Base-by-base conservation (phyloP, 2,329 filamentous ascomycete species). In the Epichloe aotearoae region DNA sequence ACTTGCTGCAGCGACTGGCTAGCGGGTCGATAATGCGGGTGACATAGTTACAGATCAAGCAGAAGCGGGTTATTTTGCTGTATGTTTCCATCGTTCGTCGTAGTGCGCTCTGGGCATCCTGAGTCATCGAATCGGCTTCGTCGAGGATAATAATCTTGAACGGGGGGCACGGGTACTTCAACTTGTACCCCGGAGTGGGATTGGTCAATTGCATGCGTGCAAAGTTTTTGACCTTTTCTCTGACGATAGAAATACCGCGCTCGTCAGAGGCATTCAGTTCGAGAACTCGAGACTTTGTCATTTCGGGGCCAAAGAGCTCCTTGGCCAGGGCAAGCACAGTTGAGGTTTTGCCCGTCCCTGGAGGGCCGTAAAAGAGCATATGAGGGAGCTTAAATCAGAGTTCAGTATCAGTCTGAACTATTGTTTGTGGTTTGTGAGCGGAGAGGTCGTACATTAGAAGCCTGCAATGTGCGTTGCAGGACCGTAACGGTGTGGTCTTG, bases 101-200 rank as follows among this genome's bases (percentile, higher is more conserved):
- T 52, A 98, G 74, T 5, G 94, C 93, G 53, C 83, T 87, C 72
- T 98, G 93, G 12, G 93, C 93, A 69, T 98, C 94, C 67, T 97
- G 91, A 39, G 93, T 98, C 91, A 99, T 97, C 58, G 86, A 93
- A 66, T 99, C 93, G 58, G 93, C 93, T 72, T 98, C 93, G 68
- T 98, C 93, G 53, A 99, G 81, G 54, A 99, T 88, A 64, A 98
- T 91, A 64, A 99, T 95, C 73, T 98, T 99, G 75, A 96, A 98
- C 0, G 93, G 93, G 20, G 93, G 93, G 64, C 91, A 97, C 0
- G 93, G 90, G 62, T 95, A 96, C 63, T 83, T 70, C 53, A 74
- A 68, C 68, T 80, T 73, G 71, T 86, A 79, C 59, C 82, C 72
- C 55, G 83, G 69, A 0, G 88, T 82, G 2, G 87, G 83, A 57